Evolutionary conservation across 305 asterid species (phyloP), one percentile per base, ranked within the genome.

Genomic region (Nicotiana rustica): DNA sequence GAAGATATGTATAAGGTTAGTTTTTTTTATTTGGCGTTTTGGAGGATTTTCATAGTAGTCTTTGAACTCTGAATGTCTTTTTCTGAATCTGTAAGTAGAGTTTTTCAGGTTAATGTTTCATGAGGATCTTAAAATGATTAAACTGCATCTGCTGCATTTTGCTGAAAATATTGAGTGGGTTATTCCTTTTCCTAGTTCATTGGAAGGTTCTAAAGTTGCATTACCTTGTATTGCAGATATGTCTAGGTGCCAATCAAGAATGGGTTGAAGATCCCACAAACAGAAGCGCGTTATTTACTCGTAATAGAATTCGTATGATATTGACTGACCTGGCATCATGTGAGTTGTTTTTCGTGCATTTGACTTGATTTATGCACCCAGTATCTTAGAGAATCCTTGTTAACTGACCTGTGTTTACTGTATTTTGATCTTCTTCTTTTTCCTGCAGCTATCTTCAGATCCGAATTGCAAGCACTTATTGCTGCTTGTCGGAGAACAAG

Each of bases 231-330:
- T 85, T 89, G 85, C 94, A 96, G 98, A 91, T 94, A 85, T 96
- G 98, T 83, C 86, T 66, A 85, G 90, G 85, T 75, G 90, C 86
- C 81, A 87, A 91, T 86, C 98, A 88, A 84, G 90, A 88, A 81
- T 96, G 98, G 97, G 96, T 96, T 82, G 99, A 94, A 88, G 99
- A 96, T 90, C 98, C 98, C 59, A 95, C 98, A 38, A 96, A 96
- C 81, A 88, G 67, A 88, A 96, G 91, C 81, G 83, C 90, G 66
- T 56, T 91, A 78, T 96, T 91, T 85, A 90, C 91, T 83, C 98
- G 98, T 84, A 96, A 96, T 83, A 89, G 98, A 91, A 96, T 96
- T 91, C 90, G 99, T 81, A 87, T 89, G 90, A 87, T 91, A 69
- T 84, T 96, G 83, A 85, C 69, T 73, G 81, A 83, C 84, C 52